A percentile compares a stretch with the other conserved stretches of the same genome.
These are phyloP conservation scores for Petunia axillaris DNA, from an alignment of 257 asterid genomes.

Conservation along the genomic window DNA sequence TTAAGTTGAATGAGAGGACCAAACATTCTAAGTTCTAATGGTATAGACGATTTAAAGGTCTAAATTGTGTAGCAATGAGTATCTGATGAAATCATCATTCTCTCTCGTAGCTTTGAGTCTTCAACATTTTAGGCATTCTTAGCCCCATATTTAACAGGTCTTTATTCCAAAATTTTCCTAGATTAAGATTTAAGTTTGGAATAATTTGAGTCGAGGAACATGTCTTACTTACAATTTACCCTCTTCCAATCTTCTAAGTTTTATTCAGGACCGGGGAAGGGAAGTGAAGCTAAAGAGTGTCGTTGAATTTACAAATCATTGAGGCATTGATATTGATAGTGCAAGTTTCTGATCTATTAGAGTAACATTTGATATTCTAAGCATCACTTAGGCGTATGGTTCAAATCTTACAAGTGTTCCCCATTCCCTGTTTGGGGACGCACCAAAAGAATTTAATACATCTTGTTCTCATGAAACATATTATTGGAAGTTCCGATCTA, in stretches of 20 bases:
- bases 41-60: slow-evolving; percentile 1
- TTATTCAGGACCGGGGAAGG: no score
- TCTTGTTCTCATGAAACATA: no score
- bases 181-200: background rate
- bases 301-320: no score
- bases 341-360: no score
- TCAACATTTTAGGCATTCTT: background rate
- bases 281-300: no score
- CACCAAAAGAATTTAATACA: no score
- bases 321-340: no score
- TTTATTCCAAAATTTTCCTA: background rate
- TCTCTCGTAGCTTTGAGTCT: background rate
- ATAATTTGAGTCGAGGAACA: background rate
- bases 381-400: background rate
- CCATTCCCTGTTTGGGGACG: no score
- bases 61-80: slow-evolving; percentile 14
- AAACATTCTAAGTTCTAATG: background rate
- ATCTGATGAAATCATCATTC: background rate
- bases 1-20: background rate
- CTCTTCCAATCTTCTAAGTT: no score
- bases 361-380: no score
- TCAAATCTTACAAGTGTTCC: background rate
- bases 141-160: background rate
- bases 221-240: background rate
- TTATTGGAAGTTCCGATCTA: background rate